phyloP scores from a whole-genome alignment of 2,329 filamentous ascomycete species.

The Pseudogymnoascus sp. region DNA sequence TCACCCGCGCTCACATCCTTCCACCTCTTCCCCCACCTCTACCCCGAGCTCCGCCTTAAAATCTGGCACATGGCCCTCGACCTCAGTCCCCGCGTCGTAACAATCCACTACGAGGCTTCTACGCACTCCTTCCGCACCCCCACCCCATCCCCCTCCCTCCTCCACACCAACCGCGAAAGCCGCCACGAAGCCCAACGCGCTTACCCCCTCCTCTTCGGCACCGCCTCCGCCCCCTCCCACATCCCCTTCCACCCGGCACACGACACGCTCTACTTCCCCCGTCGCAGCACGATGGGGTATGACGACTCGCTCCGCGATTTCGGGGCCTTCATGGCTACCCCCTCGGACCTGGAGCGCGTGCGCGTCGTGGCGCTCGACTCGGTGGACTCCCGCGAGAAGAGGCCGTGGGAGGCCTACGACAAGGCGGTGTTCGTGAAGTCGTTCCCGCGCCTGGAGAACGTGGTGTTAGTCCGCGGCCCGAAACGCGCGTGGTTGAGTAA shows the following conservation, averaged over 20 bases:
- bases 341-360: conserved; percentile 28
- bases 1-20: conserved; percentile 16
- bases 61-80: conserved; percentile 20
- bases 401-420: conserved; percentile 44
- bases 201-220: conserved; percentile 29
- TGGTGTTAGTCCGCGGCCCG: conserved; percentile 17
- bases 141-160: conserved; percentile 32
- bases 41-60: conserved; percentile 23
- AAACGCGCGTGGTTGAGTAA: conserved; percentile 17
- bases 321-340: conserved; percentile 26
- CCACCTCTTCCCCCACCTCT: conserved; percentile 20
- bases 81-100: conserved; percentile 19
- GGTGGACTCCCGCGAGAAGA: conserved; percentile 34
- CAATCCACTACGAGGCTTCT: conserved; percentile 29
- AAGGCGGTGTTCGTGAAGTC: conserved; percentile 38
- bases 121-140: conserved; percentile 31
- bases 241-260: conserved; percentile 24
- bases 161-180: conserved; percentile 36
- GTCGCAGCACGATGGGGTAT: conserved; percentile 29
- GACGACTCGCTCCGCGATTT: conserved; percentile 33
- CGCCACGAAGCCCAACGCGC: conserved; percentile 33
- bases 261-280: conserved; percentile 25
- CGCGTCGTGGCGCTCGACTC: conserved; percentile 38
- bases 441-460: conserved; percentile 28
- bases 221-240: conserved; percentile 20